Evolutionary conservation across 164 flowering plant species (phyloP), one percentile per base, ranked within the genome.

Genomic region (Saururus chinensis): DNA sequence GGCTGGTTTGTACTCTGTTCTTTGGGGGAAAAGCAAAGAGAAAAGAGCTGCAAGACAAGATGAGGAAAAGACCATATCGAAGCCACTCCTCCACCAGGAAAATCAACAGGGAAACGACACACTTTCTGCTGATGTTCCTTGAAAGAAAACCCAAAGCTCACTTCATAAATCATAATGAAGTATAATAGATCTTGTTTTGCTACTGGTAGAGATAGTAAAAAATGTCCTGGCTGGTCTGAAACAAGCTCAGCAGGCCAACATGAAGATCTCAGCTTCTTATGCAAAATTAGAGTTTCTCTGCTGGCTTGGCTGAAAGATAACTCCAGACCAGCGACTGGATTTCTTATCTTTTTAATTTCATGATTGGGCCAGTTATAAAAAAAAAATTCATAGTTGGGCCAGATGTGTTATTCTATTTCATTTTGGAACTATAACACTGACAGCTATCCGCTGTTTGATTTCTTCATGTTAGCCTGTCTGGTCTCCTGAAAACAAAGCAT

Each of bases 11-110:
- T 89, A 85, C 74, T 62, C 70, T 40, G 88, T 84, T 45, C 60
- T 89, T 11, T 87, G 96, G 93, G 93, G 96, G 7, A 84, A 89
- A 75, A 72, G 64, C 25, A 70, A 79, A 66, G 96, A 89, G 73
- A 80, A 74, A 20, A 78, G 57, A 62, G 37, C 68, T 35, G 73
- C 49, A 66, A 66, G 26, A 24, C 73, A 72, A 72, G 81, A 61
- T 21, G 64, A 63, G n/a, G 79, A 82, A 56, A 74, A 68, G 19
- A 57, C 65, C 24, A 58, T 81, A 45, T 76, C 71, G 25, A 74
- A 77, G 71, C 79, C 61, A 63, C 82, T 89, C 30, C 71, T 80
- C 16, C 75, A 70, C 37, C 69, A 20, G 9, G 70, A 76, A 64
- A 71, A 20, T 35, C 54, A 57, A 53, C 63, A 35, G 30, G 48